Conservation (phyloP, 1,284 basidiomycete species). For the Ustilago trichophora region DNA sequence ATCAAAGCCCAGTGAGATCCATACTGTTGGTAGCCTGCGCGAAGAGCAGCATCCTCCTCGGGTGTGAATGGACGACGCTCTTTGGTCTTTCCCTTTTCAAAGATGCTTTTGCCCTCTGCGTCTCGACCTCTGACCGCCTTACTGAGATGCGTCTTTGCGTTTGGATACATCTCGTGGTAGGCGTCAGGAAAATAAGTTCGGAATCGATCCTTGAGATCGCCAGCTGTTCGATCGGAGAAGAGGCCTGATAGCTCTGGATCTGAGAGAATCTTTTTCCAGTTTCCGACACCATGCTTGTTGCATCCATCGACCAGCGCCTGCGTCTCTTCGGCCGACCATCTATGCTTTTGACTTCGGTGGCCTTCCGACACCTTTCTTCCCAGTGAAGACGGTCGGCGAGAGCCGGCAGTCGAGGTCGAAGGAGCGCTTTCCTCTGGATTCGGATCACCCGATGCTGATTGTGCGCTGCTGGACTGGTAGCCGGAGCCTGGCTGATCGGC, state of each 20-base stretch:
- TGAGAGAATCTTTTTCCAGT: conserved; percentile 87
- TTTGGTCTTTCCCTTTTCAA: conserved; percentile 69
- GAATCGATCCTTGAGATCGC: conserved; percentile 89
- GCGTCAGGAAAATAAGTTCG: conserved; percentile 91
- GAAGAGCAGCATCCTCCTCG: conserved; percentile 84
- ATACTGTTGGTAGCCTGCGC: conserved; percentile 82
- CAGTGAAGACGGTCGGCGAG: conserved; percentile 9
- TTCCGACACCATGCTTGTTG: conserved; percentile 80
- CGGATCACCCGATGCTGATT: conserved; percentile 32
- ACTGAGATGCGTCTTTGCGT: conserved; percentile 82
- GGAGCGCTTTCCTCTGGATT: conserved; percentile 3
- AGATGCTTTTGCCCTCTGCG: conserved; percentile 61
- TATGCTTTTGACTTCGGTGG: conserved; percentile 48
- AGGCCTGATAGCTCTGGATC: conserved; percentile 54
- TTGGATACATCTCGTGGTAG: conserved; percentile 85
- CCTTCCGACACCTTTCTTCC: conserved; percentile 34
- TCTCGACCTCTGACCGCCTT: conserved; percentile 57
- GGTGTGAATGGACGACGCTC: conserved; percentile 82
- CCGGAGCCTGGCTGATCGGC: conserved; percentile 30
- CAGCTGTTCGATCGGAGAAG: conserved; percentile 74
- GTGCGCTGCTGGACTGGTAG: conserved; percentile 45
- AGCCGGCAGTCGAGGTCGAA: conserved; percentile 18
- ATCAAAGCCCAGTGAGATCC: conserved; percentile 89
- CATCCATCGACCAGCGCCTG: conserved; percentile 63
- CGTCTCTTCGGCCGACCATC: conserved; percentile 61